Percentiles rank a stretch among this genome's conserved stretches.
Evolutionary conservation across 805 yeast genomes (phyloP).

Genomic region (Candida bentonensis): DNA sequence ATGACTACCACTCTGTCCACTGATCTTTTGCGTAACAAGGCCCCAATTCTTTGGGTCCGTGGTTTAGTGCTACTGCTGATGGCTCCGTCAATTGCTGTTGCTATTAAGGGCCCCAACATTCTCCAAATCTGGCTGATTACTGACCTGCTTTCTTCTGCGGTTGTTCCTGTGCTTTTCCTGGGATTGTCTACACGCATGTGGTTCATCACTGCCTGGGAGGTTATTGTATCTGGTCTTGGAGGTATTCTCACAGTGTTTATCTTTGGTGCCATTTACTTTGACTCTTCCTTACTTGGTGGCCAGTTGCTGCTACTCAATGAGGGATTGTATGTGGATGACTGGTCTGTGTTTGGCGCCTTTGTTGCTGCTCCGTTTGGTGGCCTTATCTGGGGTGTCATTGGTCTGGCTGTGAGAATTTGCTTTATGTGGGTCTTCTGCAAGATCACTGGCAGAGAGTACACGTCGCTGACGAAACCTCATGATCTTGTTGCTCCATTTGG

Average conservation of each 20-base stretch:
- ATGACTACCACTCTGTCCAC: slow-evolving; percentile 50
- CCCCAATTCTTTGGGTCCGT: slow-evolving; percentile 54
- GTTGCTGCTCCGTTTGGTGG: slow-evolving; percentile 83
- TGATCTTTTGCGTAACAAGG: slow-evolving; percentile 74
- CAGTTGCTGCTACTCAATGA: slow-evolving; percentile 39
- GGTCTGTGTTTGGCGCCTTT: slow-evolving; percentile 94
- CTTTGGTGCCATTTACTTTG: slow-evolving; percentile 72
- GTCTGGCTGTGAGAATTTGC: slow-evolving; percentile 23
- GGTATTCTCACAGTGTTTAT: slow-evolving; percentile 69
- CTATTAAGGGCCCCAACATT: slow-evolving; percentile 68
- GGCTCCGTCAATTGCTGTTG: slow-evolving; percentile 80
- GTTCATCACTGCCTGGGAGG: slow-evolving; percentile 66
- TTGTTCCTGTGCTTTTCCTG: slow-evolving; percentile 69
- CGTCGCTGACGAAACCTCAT: neutral
- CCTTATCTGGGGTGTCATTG: slow-evolving; percentile 38
- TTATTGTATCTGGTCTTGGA: slow-evolving; percentile 72
- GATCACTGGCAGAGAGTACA: neutral
- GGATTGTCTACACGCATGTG: slow-evolving; percentile 58
- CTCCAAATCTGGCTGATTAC: slow-evolving; percentile 82
- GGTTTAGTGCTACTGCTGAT: slow-evolving; percentile 57
- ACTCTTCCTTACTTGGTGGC: slow-evolving; percentile 64
- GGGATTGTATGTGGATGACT: slow-evolving; percentile 69
- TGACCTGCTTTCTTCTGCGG: slow-evolving; percentile 75
- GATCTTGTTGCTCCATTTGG: neutral
- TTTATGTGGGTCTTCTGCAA: slow-evolving; percentile 1